Percentiles rank a stretch among this genome's conserved stretches.
Evolutionary conservation across 2,329 filamentous ascomycete species (phyloP).

Genomic region (Phialemonium atrogriseum): DNA sequence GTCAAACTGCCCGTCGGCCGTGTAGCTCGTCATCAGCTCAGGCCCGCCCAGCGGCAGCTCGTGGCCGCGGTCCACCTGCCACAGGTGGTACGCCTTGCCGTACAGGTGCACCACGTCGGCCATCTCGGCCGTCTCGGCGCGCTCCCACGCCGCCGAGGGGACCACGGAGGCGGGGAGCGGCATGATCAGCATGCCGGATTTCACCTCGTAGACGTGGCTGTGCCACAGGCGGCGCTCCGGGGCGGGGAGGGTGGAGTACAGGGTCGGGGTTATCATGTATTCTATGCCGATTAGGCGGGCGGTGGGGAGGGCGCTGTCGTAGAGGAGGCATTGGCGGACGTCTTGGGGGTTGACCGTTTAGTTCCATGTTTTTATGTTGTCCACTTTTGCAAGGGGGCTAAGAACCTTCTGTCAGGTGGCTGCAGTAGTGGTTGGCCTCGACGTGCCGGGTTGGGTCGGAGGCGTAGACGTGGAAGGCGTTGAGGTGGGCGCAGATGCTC

Average conservation of each 20-base stretch:
- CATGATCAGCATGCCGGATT: constrained; percentile 74
- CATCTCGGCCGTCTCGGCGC: constrained; percentile 74
- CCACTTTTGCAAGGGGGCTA: constrained; percentile 29
- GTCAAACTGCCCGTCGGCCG: constrained; percentile 38
- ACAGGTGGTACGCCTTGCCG: constrained; percentile 79
- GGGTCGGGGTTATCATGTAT: constrained; percentile 69
- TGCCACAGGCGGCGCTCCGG: constrained; percentile 75
- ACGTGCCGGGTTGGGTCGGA: constrained; percentile 60
- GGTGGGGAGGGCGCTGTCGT: constrained; percentile 58
- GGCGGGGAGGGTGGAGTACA: constrained; percentile 57
- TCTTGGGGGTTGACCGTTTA: constrained; percentile 41
- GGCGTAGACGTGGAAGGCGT: constrained; percentile 82
- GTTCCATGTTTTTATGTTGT: background rate
- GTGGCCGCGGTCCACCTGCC: constrained; percentile 74
- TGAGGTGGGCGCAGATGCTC: constrained; percentile 72
- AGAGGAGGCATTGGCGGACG: constrained; percentile 77
- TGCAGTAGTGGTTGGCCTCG: constrained; percentile 80
- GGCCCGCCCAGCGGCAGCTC: constrained; percentile 42
- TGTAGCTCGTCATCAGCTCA: constrained; percentile 47
- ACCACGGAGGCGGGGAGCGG: constrained; percentile 46
- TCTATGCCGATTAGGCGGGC: constrained; percentile 77
- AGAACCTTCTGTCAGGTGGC: constrained; percentile 65
- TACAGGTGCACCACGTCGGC: constrained; percentile 65
- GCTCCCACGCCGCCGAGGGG: constrained; percentile 59
- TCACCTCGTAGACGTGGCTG: constrained; percentile 65